phyloP scores from a whole-genome alignment of 306 rosid genomes.

The Luffa acutangula region DNA sequence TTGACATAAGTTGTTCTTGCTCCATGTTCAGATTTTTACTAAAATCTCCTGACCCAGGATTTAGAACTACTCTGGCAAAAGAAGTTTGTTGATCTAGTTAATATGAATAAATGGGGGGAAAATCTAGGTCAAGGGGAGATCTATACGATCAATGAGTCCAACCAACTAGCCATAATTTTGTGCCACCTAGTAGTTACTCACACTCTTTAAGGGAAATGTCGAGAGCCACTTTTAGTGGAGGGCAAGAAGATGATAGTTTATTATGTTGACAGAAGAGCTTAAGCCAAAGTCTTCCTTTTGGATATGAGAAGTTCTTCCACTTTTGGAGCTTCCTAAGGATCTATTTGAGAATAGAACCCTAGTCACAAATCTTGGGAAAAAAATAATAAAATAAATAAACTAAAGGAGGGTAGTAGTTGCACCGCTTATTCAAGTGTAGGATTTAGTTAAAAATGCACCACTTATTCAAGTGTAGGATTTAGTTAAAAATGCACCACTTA shows the following conservation, averaged over 20 bases:
- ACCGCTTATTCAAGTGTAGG: not conserved
- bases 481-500: not conserved
- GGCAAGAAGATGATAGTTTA: not conserved
- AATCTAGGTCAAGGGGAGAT: not conserved
- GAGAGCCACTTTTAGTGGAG: not conserved
- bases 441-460: not conserved
- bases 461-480: not conserved
- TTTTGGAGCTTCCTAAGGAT: not conserved
- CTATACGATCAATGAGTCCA: not conserved
- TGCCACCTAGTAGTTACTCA: not conserved
- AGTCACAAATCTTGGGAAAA: not conserved
- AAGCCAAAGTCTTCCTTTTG: not conserved
- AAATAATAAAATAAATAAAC: no score
- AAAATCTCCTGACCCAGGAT: no score
- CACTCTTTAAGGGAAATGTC: not conserved
- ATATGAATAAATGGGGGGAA: not conserved
- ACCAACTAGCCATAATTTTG: not conserved
- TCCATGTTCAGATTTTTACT: not conserved
- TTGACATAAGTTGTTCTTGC: not conserved
- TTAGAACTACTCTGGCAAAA: no score
- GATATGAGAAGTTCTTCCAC: not conserved
- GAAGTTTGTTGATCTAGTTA: not conserved
- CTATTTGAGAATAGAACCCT: not conserved
- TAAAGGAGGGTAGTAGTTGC: not conserved
- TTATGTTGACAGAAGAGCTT: not conserved